Base-by-base conservation (phyloP, 805 yeast genomes). In the Lipomyces starkeyi region DNA sequence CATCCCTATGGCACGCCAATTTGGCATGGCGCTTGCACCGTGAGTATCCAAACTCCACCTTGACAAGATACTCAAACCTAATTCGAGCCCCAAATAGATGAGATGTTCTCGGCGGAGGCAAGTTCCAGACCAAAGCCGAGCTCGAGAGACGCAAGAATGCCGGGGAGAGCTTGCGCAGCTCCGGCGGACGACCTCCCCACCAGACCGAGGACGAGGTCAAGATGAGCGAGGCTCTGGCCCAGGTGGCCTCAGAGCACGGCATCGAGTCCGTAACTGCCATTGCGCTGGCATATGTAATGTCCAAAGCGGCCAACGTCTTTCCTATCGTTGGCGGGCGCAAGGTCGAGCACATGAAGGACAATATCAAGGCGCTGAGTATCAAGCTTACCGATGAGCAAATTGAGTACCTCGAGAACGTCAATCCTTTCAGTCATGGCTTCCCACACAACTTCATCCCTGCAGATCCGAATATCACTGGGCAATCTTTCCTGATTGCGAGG, bases 1-100 rank as follows among this genome's bases (percentile, higher is more conserved):
- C 27, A 59, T 74, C 22, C 76, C 76, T 7, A 74, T 74, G 76
- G 68, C 68, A 11, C 58, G 64, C 25, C 65, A 58, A 29, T 70
- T 67, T 49, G 76, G 76, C 11, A 74, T 74, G 76, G 59, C 35
- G 27, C 25, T 22, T 9, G 34, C 59, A 11, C 47, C 47, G 13
- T 57, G 47, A 17, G 47, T 35, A 40, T 40, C 47, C 20, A 40
- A 40, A 40, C 17, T 40, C 47, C 37, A 35, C 37, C 11, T 35
- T 35, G 37, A 35, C 37, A 35, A 6, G 9, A 35, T 35, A 8
- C 37, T 35, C 37, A 35, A 35, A 35, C 11, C 37, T 35, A 35
- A 35, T 35, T 0, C 37, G 11, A 35, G 37, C 37, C 37, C 37
- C 37, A 35, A 35, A 35, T 35, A 35, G 37, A 35, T 35, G 37